phyloP scores from a whole-genome alignment of 179 eudicot genomes.

The Carnegiea gigantea region DNA sequence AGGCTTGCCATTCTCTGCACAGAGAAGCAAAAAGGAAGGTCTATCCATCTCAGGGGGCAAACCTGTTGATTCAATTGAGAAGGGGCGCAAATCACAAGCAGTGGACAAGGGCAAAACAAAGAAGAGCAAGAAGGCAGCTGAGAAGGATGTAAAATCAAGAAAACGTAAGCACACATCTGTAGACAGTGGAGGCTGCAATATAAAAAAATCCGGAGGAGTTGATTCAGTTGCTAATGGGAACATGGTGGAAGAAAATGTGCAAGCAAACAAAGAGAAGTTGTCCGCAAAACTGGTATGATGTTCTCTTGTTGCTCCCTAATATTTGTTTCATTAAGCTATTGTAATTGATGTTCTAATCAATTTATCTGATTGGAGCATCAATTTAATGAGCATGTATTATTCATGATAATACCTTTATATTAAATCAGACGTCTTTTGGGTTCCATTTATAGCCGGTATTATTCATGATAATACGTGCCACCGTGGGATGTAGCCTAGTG shows the following conservation, averaged over 20 bases:
- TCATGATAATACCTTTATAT: not conserved
- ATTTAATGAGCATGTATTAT: not conserved
- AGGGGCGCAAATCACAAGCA: slow-evolving; percentile 23
- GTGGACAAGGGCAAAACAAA: slow-evolving; percentile 22
- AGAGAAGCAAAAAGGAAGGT: slow-evolving; percentile 20
- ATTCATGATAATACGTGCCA: not conserved
- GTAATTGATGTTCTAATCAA: not conserved
- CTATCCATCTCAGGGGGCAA: slow-evolving; percentile 11
- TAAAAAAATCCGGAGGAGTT: slow-evolving; percentile 18
- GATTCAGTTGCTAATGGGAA: slow-evolving; percentile 22
- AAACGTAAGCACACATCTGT: slow-evolving; percentile 22
- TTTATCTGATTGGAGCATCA: slow-evolving; percentile 3
- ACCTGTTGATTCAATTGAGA: slow-evolving; percentile 16
- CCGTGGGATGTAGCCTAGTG: no score
- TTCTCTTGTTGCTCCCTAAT: not conserved
- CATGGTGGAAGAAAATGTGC: slow-evolving; percentile 26
- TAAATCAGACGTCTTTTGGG: not conserved
- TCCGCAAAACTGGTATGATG: slow-evolving; percentile 39
- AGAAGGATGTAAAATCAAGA: slow-evolving; percentile 23
- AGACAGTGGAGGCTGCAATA: slow-evolving; percentile 19
- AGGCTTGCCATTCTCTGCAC: slow-evolving; percentile 15
- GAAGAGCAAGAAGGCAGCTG: slow-evolving; percentile 21
- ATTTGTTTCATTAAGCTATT: slow-evolving; percentile 2
- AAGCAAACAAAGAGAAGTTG: slow-evolving; percentile 22
- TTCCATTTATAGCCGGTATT: not conserved